Percentiles rank a stretch among this genome's conserved stretches.
phyloP scores from a whole-genome alignment of 176 grass and related monocot species.

The Saccharum spontaneum region DNA sequence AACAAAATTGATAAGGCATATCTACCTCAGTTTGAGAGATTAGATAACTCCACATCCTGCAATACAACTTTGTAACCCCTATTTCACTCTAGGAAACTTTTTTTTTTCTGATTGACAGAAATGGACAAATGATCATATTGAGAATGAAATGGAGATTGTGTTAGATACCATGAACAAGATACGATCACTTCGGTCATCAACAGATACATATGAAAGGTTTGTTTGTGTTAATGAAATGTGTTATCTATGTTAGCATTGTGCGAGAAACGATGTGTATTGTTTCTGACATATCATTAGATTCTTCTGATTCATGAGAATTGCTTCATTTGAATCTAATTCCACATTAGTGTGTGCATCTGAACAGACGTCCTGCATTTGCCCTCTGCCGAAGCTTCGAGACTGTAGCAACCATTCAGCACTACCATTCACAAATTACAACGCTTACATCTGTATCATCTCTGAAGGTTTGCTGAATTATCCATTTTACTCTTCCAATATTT shows the following conservation, averaged over 20 bases:
- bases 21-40: neutral
- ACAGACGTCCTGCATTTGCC: constrained; percentile 46
- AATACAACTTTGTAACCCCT: neutral
- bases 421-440: constrained; percentile 48
- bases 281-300: neutral
- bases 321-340: neutral
- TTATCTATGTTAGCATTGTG: neutral
- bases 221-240: neutral
- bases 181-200: constrained; percentile 48
- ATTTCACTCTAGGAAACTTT: neutral
- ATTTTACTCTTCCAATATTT: neutral
- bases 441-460: constrained; percentile 58
- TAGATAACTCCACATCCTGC: neutral
- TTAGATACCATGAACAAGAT: constrained; percentile 52
- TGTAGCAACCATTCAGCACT: constrained; percentile 32
- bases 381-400: constrained; percentile 40
- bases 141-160: constrained; percentile 59
- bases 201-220: constrained; percentile 55
- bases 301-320: neutral
- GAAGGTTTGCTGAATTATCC: constrained; percentile 32
- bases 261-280: neutral
- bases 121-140: constrained; percentile 57
- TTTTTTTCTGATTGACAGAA: constrained; percentile 33
- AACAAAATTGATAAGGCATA: neutral
- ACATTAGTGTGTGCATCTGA: constrained; percentile 9